phyloP scores from a whole-genome alignment of 2,329 filamentous ascomycete genomes.

The Penicillium sp. region DNA sequence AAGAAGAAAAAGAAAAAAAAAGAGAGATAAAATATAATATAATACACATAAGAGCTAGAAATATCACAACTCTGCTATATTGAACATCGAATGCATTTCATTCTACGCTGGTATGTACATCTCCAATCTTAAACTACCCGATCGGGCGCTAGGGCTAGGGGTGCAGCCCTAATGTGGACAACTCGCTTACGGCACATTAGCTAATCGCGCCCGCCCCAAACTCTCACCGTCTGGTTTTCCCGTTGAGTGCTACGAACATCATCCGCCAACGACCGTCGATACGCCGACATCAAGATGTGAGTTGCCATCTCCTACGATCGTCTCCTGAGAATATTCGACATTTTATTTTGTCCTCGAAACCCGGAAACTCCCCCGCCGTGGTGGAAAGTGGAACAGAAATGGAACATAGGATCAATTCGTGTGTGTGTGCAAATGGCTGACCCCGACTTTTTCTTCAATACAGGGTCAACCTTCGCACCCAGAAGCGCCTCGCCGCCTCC shows the following conservation, averaged over 20 bases:
- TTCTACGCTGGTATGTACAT: no score
- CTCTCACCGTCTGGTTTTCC: conserved; percentile 44
- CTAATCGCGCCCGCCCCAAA: conserved; percentile 47
- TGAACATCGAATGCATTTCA: neutral
- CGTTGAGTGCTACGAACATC: conserved; percentile 48
- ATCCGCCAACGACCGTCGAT: conserved; percentile 52
- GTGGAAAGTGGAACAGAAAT: conserved; percentile 15
- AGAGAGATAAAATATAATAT: neutral
- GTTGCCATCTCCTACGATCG: conserved; percentile 36
- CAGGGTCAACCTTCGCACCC: conserved; percentile 99
- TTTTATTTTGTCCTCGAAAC: neutral
- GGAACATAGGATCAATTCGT: conserved; percentile 13
- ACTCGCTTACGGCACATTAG: conserved; percentile 47
- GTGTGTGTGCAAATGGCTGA: conserved; percentile 36
- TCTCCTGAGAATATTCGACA: conserved; percentile 17
- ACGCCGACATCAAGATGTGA: conserved; percentile 53
- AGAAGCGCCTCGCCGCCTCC: conserved; percentile 99
- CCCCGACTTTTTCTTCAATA: conserved; percentile 36
- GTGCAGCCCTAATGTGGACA: conserved; percentile 43
- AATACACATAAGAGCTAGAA: no score
- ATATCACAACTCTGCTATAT: no score
- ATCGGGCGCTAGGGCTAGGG: conserved; percentile 23
- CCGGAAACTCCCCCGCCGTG: conserved; percentile 1
- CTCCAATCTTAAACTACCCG: conserved; percentile 8
- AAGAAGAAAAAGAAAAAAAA: neutral